Evolutionary conservation across 371 early-diverging fungal species (phyloP), one percentile per base, ranked within the genome.

Genomic region (Apophysomyces trapeziformis): DNA sequence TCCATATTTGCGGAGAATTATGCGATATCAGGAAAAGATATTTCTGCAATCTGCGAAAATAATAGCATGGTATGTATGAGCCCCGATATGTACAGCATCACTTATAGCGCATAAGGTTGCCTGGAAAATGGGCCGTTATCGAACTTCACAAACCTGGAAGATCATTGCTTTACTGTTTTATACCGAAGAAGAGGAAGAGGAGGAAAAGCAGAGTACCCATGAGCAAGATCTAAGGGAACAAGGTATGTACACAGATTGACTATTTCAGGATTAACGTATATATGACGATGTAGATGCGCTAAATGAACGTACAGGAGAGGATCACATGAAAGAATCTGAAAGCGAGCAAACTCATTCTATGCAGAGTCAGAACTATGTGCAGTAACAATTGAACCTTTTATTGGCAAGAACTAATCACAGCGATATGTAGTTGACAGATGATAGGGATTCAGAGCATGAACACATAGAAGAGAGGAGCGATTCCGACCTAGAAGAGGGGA

Each of bases 131-230:
- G 86, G 86, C 32, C 75, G 83, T 26, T 88, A 82, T 59, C 85
- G 91, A 18, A 88, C 90, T 5, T 86, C 92, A 9, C 93, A 93
- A 68, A 90, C 93, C 8, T 95, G 95, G 95, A 87, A 82, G 44
- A 84, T 93, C 14, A 61, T 93, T n/a, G 85, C 86, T 43, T 71
- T 91, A 39, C 73, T 93, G 39, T 92, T 82, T 70, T 84, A 74
- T 16, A 76, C 63, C 4, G 39, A 70, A 7, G 74, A 78, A 58
- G 66, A 69, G 58, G 62, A 68, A 7, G 67, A 78, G 39, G 57
- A 67, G 0, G 70, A 73, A 8, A 38, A 68, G 4, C 58, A 47
- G 14, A 38, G 38, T n/a, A 12, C 9, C 13, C 60, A 58, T 12
- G 61, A 71, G n/a, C 56, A 61, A 9, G 16, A 60, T 4, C 32